Evolutionary conservation across 2,329 filamentous ascomycete genomes (phyloP), one percentile per base, ranked within the genome.

Genomic region (Cephalotrichum gorgonifer): DNA sequence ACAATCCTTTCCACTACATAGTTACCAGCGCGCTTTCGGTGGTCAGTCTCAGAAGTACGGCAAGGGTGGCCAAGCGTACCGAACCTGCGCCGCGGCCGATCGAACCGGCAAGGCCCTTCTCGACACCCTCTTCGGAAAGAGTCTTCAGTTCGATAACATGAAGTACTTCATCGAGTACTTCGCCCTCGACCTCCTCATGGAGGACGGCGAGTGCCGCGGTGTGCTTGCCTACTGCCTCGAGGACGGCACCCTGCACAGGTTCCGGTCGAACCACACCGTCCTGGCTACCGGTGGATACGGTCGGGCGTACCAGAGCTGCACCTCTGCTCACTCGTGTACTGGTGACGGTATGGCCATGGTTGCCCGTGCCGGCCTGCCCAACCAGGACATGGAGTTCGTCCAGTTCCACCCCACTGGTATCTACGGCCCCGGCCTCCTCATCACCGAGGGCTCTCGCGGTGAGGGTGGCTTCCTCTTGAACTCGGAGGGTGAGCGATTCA

Each of bases 151-250:
- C 38, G 89, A 97, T 79, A 95, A 96, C 78, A 96, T 91, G 64
- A 96, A 96, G 77, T 98, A 96, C 79, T 97, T 98, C 73, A 96
- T 98, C 68, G 93, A 97, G 72, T 97, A 90, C 78, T 98, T 97
- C 68, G 93, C 90, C 60, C 79, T 95, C 57, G 93, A 97, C 66
- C 74, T 97, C 69, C 86, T 98, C 62, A 97, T 97, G 93, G 86
- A 96, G 73, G 87, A 94, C 61, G 91, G 91, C 53, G 86, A 91
- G 69, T 97, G 91, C 77, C 90, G 90, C 58, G 93, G 93, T 80
- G 87, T 97, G 57, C 78, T 97, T 57, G 91, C 91, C 52, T 96
- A 96, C 74, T 97, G 96, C 79, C 90, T 96, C 73, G 91, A 98
- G 73, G 93, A 98, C 64, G 93, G 93, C 56, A 97, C 91, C 28